A percentile compares a stretch with the other conserved stretches of the same genome.
Conservation (phyloP, 495 filamentous ascomycete species). For the Tuber magnatum region DNA sequence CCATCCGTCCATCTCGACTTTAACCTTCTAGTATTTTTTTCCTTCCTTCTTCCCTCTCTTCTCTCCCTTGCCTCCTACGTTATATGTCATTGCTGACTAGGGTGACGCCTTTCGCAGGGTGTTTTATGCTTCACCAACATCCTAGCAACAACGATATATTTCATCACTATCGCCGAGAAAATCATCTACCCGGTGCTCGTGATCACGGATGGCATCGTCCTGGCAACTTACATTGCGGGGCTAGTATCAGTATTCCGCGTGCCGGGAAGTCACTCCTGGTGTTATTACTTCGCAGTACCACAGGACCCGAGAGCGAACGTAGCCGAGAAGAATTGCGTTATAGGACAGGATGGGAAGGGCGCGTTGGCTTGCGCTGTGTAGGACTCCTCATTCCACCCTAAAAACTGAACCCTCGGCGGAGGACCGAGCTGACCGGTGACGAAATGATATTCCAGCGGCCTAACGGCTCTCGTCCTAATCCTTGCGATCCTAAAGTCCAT, state of each 20-base stretch:
- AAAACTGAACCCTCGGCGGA: neutral
- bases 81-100: neutral
- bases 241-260: constrained; percentile 2
- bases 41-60: neutral
- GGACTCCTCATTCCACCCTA: neutral
- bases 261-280: neutral
- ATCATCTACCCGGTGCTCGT: constrained; percentile 7
- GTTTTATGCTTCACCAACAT: constrained; percentile 3
- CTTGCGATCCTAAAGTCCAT: neutral
- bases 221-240: neutral
- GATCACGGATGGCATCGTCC: neutral
- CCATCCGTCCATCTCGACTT: neutral
- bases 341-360: constrained; percentile 6
- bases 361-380: constrained; percentile 1
- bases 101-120: neutral
- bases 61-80: neutral
- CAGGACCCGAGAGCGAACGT: neutral
- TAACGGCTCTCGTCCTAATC: neutral
- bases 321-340: constrained; percentile 9
- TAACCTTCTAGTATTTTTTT: neutral
- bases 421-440: neutral
- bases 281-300: neutral
- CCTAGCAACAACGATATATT: constrained; percentile 7
- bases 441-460: neutral
- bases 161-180: neutral